Base-by-base conservation (phyloP, 257 asterid genomes). In the Solanum megistacrolobum region DNA sequence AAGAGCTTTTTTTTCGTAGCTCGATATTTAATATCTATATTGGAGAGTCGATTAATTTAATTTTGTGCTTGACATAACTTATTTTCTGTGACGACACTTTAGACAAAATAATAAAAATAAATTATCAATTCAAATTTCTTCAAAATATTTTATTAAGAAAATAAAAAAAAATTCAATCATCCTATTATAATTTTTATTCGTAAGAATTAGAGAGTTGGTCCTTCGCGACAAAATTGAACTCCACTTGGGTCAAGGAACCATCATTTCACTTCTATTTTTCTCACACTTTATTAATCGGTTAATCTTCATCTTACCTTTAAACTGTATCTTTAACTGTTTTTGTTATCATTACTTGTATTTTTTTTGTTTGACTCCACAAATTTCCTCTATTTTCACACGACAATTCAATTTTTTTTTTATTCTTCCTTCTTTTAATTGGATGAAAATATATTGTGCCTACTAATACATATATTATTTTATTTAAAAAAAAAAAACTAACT, bases 21-120 rank as follows among this genome's bases (percentile, higher is more conserved):
- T 5, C 13, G 0, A 4, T 7, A 20, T 21, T 58, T 1, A 7
- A 20, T 58, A 20, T 58, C 1, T 58, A 58, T 20, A 58, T 58
- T 20, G 3, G 0, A 20, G 3, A 60, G 0, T 21, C 0, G 0
- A 60, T 7, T 60, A 60, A 48, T 5, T 48, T 14, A 48, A 0
- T 48, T 48, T 48, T 6, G 0, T 48, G 3, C 3, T 13, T 48
- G 7, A 2, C 3, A 0, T 14, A 48, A 48, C 0, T 48, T 4
- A 48, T 48, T 14, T 48, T 4, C 2, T 12, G 6, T 12, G 18
- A 46, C 6, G 6, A 1, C 55, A 46, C 18, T 46, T 46, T 6
- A 43, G 52, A 43, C 14, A 43, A 43, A 43, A 38, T 12, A 12
- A 11, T 46, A 46, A 46, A 46, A 12, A 12, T 1, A 12, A 46